Evolutionary conservation across 805 yeast species (phyloP).

Genomic region (Nakazawaea holstii): DNA sequence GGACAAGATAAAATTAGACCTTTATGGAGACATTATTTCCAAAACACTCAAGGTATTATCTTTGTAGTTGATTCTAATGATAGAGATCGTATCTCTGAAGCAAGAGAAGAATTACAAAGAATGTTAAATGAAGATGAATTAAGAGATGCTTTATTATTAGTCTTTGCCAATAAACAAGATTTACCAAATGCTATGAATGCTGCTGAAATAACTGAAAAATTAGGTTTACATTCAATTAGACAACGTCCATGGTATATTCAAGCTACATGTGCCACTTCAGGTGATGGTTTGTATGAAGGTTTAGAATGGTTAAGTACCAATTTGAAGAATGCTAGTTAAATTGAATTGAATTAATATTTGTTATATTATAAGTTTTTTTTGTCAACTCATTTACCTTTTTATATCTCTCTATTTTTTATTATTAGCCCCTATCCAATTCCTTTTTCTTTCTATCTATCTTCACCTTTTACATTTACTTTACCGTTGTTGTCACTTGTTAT

Average conservation of each 20-base stretch:
- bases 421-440: neutral
- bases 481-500: slow-evolving; percentile 1
- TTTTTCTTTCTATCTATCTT: neutral
- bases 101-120: slow-evolving; percentile 97
- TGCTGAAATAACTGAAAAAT: slow-evolving; percentile 95
- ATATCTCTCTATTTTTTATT: neutral
- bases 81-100: slow-evolving; percentile 96
- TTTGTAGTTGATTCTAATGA: slow-evolving; percentile 97
- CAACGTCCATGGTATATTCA: slow-evolving; percentile 99
- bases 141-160: slow-evolving; percentile 91
- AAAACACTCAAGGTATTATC: slow-evolving; percentile 97
- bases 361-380: neutral
- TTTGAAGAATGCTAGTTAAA: slow-evolving; percentile 60
- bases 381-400: neutral
- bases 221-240: slow-evolving; percentile 94
- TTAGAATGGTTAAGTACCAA: slow-evolving; percentile 93
- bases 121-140: slow-evolving; percentile 98
- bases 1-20: slow-evolving; percentile 99
- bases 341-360: neutral
- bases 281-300: slow-evolving; percentile 98
- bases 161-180: slow-evolving; percentile 98
- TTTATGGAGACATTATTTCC: slow-evolving; percentile 98
- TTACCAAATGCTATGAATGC: slow-evolving; percentile 99
- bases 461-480: neutral
- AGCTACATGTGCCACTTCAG: slow-evolving; percentile 98